Evolutionary conservation across 257 asterid genomes (phyloP).

Genomic region (Solanum gracilifrons): DNA sequence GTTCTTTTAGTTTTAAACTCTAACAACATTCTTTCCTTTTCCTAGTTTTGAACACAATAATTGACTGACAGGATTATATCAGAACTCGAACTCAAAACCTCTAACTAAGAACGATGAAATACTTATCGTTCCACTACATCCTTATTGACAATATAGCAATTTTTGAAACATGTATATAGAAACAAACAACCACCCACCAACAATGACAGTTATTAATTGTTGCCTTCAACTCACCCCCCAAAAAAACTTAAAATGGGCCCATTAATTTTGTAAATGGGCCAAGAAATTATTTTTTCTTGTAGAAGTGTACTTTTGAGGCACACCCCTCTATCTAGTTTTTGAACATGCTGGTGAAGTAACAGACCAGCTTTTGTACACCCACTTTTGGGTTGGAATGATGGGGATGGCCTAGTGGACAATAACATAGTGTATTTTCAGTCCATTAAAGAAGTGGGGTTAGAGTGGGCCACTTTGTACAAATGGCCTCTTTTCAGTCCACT

Average conservation of each 20-base stretch:
- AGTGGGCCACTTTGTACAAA: neutral
- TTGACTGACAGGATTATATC: neutral
- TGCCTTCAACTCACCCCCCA: neutral
- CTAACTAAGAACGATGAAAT: neutral
- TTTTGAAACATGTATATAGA: neutral
- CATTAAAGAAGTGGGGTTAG: slow-evolving; percentile 5
- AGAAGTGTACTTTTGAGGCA: slow-evolving; percentile 8
- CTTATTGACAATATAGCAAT: neutral
- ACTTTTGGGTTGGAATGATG: slow-evolving; percentile 20
- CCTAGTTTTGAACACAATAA: neutral
- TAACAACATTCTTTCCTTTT: neutral
- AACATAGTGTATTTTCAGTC: neutral
- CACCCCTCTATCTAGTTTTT: slow-evolving; percentile 1
- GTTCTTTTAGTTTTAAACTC: neutral
- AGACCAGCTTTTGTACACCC: neutral
- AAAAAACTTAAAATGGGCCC: neutral
- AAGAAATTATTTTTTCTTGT: neutral
- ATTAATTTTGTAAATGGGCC: neutral
- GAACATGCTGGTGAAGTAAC: neutral
- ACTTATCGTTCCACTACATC: neutral
- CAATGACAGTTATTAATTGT: slow-evolving; percentile 15
- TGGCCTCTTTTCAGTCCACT: neutral
- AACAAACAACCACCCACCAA: slow-evolving; percentile 27
- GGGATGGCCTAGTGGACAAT: slow-evolving; percentile 18
- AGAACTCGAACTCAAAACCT: neutral